phyloP scores from a whole-genome alignment of 2,329 filamentous ascomycete genomes.

The Calonectria multiphialidica region DNA sequence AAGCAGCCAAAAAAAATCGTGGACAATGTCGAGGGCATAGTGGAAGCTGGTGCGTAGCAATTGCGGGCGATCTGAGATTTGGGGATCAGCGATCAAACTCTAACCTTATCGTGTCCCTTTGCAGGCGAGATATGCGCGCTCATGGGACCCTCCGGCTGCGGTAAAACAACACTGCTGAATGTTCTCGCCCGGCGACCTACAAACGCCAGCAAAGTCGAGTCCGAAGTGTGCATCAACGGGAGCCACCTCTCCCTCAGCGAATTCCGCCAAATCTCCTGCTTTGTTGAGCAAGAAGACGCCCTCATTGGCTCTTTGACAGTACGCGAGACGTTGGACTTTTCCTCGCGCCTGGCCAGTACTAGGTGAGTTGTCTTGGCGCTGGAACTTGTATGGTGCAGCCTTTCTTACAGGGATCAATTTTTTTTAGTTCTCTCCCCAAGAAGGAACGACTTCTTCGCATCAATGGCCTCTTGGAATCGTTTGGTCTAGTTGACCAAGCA shows the following conservation, averaged over 20 bases:
- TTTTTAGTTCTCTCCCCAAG: constrained; percentile 52
- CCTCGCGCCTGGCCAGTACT: constrained; percentile 74
- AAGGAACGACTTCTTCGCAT: constrained; percentile 73
- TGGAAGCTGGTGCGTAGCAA: constrained; percentile 66
- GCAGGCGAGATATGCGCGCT: constrained; percentile 79
- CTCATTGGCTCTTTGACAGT: constrained; percentile 86
- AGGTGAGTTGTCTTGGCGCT: constrained; percentile 52
- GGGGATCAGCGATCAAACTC: not conserved
- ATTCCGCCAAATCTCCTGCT: constrained; percentile 77
- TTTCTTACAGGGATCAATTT: not conserved
- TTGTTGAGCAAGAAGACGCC: constrained; percentile 91
- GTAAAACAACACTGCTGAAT: constrained; percentile 89
- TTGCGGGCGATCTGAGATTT: not conserved
- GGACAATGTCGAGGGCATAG: constrained; percentile 70
- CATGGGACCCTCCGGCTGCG: constrained; percentile 81
- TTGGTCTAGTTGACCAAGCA: constrained; percentile 78
- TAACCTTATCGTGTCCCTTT: not conserved
- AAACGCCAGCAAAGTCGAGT: constrained; percentile 55
- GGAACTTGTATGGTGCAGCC: too few relatives aligned
- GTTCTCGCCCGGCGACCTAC: constrained; percentile 72
- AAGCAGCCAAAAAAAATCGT: constrained; percentile 74
- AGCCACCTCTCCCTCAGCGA: constrained; percentile 59
- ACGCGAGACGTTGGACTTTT: constrained; percentile 82
- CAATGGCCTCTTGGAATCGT: constrained; percentile 74
- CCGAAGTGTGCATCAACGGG: constrained; percentile 72